Evolutionary conservation across 257 asterid species (phyloP).

Genomic region (Solanum medicagineum): DNA sequence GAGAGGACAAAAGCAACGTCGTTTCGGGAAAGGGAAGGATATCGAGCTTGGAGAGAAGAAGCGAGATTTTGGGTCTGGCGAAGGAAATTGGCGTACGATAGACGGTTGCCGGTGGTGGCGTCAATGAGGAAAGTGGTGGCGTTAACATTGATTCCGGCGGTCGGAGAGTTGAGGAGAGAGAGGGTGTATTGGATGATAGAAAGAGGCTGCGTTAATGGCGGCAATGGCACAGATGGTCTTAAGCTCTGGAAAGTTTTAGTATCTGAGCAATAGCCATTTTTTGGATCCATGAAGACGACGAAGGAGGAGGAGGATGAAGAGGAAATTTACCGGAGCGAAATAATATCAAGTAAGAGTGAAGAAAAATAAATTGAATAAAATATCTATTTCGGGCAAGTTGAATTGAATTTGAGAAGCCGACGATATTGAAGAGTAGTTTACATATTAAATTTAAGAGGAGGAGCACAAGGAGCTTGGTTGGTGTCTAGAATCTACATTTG

Average conservation of each 20-base stretch:
- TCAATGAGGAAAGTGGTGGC: slow-evolving; percentile 67
- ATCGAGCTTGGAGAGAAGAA: slow-evolving; percentile 20
- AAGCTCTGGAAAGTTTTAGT: slow-evolving; percentile 53
- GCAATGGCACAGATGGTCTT: slow-evolving; percentile 44
- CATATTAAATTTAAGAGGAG: background rate
- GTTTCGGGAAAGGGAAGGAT: slow-evolving; percentile 39
- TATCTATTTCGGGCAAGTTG: background rate
- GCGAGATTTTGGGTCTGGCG: slow-evolving; percentile 44
- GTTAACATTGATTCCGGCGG: slow-evolving; percentile 29
- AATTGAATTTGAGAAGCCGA: background rate
- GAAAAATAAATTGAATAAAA: background rate
- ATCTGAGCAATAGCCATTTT: slow-evolving; percentile 34
- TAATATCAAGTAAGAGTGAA: background rate
- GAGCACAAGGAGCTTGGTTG: background rate
- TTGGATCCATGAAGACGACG: slow-evolving; percentile 14
- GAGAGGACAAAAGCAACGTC: slow-evolving; percentile 66
- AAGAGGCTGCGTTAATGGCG: slow-evolving; percentile 41
- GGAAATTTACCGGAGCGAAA: background rate
- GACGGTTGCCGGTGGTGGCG: slow-evolving; percentile 30
- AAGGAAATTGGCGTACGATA: slow-evolving; percentile 47
- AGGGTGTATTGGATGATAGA: slow-evolving; percentile 35
- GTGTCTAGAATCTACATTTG: background rate
- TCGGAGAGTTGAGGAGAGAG: slow-evolving; percentile 48
- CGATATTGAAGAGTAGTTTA: background rate
- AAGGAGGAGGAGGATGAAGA: background rate